Conservation (phyloP, 345 rosid species). For the Psidium friedrichsthalianum region DNA sequence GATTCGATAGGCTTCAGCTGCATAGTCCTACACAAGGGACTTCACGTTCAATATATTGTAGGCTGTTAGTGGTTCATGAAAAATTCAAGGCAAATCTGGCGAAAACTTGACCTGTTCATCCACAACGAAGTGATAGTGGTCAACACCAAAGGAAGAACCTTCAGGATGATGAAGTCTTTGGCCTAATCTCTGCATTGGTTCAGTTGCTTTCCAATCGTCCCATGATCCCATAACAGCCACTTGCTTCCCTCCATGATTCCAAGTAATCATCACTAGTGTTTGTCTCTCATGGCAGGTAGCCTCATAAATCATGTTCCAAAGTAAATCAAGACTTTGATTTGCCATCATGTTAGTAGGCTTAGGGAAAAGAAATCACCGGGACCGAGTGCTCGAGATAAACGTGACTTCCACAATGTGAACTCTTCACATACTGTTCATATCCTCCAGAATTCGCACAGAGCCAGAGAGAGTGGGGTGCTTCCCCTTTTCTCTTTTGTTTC, state of each 20-base stretch:
- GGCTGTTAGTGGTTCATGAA: constrained; percentile 22
- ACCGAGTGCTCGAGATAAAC: too few relatives aligned
- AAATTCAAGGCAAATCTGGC: constrained; percentile 39
- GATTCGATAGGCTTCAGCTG: constrained; percentile 31
- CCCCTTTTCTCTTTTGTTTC: too few relatives aligned
- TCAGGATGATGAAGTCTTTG: constrained; percentile 37
- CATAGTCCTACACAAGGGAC: constrained; percentile 27
- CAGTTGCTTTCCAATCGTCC: constrained; percentile 45
- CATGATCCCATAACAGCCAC: constrained; percentile 69
- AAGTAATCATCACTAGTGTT: constrained; percentile 31
- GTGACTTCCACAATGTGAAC: too few relatives aligned
- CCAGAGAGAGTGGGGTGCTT: too few relatives aligned
- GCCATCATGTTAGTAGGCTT: constrained; percentile 1
- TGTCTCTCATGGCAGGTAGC: constrained; percentile 9
- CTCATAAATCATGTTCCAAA: constrained; percentile 3
- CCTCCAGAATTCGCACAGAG: too few relatives aligned
- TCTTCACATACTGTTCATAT: too few relatives aligned
- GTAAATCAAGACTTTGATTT: constrained; percentile 1
- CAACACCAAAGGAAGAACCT: constrained; percentile 42
- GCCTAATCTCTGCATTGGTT: constrained; percentile 31
- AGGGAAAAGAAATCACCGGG: constrained; percentile 6
- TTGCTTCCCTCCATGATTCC: constrained; percentile 49
- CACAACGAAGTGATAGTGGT: constrained; percentile 48
- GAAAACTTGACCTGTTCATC: constrained; percentile 26
- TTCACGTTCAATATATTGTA: constrained; percentile 48